Conservation (phyloP, 257 asterid species). For the Penstemon davidsonii region DNA sequence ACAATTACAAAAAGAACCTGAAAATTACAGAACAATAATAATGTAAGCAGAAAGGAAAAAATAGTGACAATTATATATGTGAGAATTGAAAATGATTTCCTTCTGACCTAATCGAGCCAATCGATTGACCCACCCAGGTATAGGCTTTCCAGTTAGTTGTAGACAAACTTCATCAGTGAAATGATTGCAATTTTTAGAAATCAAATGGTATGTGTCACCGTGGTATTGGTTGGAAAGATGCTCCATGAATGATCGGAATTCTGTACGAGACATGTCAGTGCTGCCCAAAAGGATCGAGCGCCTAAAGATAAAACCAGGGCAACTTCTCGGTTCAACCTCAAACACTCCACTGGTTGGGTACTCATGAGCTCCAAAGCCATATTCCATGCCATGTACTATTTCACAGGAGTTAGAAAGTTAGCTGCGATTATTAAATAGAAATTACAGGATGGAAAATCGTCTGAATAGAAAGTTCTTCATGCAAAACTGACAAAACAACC, state of each 20-base stretch:
- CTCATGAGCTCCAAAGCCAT: slow-evolving; percentile 93
- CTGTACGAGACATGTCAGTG: slow-evolving; percentile 72
- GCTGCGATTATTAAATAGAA: neutral
- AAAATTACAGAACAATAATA: slow-evolving; percentile 26
- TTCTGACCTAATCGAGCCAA: slow-evolving; percentile 80
- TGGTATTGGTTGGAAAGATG: slow-evolving; percentile 68
- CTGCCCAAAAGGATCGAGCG: slow-evolving; percentile 77
- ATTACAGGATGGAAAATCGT: slow-evolving; percentile 10
- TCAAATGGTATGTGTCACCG: slow-evolving; percentile 85
- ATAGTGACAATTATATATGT: neutral
- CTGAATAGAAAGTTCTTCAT: slow-evolving; percentile 3
- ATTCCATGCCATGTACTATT: slow-evolving; percentile 81
- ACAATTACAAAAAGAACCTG: slow-evolving; percentile 93
- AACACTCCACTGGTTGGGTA: slow-evolving; percentile 85
- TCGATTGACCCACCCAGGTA: slow-evolving; percentile 96
- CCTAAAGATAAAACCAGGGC: slow-evolving; percentile 89
- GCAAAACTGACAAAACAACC: slow-evolving; percentile 3
- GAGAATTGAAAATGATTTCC: slow-evolving; percentile 9
- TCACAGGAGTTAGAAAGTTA: slow-evolving; percentile 22
- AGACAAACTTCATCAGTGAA: slow-evolving; percentile 76
- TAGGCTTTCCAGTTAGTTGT: slow-evolving; percentile 73
- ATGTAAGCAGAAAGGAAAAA: neutral
- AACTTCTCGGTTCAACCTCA: slow-evolving; percentile 87
- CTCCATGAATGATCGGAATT: slow-evolving; percentile 78
- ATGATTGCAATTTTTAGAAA: slow-evolving; percentile 92